Percentiles rank a stretch among this genome's conserved stretches.
Evolutionary conservation across 768 basidiomycete genomes (phyloP).

Genomic region (Coprinopsis marcescibilis): DNA sequence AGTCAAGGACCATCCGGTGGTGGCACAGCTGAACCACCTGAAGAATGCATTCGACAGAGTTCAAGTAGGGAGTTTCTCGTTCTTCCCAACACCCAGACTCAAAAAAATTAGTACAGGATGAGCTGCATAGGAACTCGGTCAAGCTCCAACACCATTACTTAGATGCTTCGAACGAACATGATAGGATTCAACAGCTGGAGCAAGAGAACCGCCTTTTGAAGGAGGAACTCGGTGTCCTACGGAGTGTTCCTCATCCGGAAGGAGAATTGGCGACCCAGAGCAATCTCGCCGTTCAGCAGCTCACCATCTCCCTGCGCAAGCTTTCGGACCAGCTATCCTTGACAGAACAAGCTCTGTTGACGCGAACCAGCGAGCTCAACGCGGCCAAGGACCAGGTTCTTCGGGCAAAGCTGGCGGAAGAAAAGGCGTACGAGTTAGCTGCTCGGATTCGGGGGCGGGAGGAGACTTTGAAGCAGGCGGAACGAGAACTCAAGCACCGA

Average conservation of each 20-base stretch:
- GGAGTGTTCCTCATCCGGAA: slow-evolving; percentile 43
- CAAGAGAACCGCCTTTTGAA: slow-evolving; percentile 52
- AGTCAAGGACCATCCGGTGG: too few relatives aligned
- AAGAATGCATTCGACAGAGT: too few relatives aligned
- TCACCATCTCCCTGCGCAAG: slow-evolving; percentile 63
- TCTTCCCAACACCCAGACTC: slow-evolving; percentile 8
- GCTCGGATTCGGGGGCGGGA: slow-evolving; percentile 48
- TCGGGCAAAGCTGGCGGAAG: slow-evolving; percentile 36
- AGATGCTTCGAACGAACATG: slow-evolving; percentile 43
- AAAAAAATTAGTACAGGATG: slow-evolving; percentile 42
- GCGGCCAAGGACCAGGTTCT: slow-evolving; percentile 36
- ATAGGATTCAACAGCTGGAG: slow-evolving; percentile 44
- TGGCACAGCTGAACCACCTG: too few relatives aligned
- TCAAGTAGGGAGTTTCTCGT: slow-evolving; percentile 10
- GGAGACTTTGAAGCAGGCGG: slow-evolving; percentile 45
- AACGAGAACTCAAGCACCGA: slow-evolving; percentile 41
- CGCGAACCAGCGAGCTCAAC: slow-evolving; percentile 43
- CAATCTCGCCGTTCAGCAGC: slow-evolving; percentile 45
- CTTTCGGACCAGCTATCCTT: slow-evolving; percentile 62
- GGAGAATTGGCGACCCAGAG: slow-evolving; percentile 23
- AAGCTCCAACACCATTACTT: slow-evolving; percentile 62
- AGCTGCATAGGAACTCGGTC: slow-evolving; percentile 58
- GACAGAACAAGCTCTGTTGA: slow-evolving; percentile 50
- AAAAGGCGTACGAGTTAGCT: slow-evolving; percentile 51
- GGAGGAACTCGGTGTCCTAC: slow-evolving; percentile 52